Conservation (phyloP, 179 eudicot genomes). For the Pouteria campechiana region DNA sequence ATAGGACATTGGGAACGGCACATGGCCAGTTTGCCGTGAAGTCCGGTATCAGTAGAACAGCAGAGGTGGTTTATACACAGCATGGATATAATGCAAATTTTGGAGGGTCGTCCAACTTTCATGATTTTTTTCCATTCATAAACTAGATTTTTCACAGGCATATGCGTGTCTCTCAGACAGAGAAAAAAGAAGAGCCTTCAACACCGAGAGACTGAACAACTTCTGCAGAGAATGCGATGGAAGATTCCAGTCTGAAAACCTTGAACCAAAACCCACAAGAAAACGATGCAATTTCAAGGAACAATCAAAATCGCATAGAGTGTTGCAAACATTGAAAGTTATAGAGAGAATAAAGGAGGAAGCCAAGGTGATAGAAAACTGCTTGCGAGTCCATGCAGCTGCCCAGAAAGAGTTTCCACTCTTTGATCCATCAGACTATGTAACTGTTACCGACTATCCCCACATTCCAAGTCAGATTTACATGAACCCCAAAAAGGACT, state of each 20-base stretch:
- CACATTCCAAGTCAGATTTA: constrained; percentile 14
- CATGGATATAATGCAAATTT: too few species aligned
- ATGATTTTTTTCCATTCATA: too few species aligned
- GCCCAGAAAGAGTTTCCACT: constrained; percentile 18
- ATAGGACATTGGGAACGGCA: too few species aligned
- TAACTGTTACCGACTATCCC: constrained; percentile 34
- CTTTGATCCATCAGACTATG: constrained; percentile 46
- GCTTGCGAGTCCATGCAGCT: constrained; percentile 24
- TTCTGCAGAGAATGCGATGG: constrained; percentile 29
- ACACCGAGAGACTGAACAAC: constrained; percentile 30
- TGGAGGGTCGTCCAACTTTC: too few species aligned
- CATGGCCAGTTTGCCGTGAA: too few species aligned
- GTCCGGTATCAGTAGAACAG: too few species aligned
- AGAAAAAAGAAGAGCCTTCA: constrained; percentile 36
- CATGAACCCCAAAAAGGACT: constrained; percentile 7
- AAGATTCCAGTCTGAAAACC: background rate
- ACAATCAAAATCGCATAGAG: constrained; percentile 3
- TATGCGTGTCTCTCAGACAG: constrained; percentile 42
- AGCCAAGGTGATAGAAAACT: constrained; percentile 34
- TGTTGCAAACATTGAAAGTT: constrained; percentile 13
- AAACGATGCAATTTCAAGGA: constrained; percentile 2
- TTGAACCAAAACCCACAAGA: background rate
- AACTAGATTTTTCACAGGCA: constrained; percentile 38
- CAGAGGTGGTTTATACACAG: too few species aligned
- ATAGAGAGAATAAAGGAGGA: constrained; percentile 31